These are phyloP conservation scores for Colletotrichum higginsianum DNA, from an alignment of 2,329 filamentous ascomycete species.

Conservation along the genomic window DNA sequence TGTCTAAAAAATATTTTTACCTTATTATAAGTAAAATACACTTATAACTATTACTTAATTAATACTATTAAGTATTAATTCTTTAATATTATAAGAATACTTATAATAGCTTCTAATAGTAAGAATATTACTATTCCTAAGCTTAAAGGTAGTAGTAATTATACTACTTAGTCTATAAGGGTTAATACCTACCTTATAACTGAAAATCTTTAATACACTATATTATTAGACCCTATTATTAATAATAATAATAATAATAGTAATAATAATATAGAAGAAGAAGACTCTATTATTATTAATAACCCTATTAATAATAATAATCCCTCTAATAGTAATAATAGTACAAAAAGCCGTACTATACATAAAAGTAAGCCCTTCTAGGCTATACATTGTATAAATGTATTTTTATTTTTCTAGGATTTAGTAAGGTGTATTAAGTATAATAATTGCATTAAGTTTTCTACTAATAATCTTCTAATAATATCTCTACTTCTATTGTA, in stretches of 20 bases:
- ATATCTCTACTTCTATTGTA: too few species aligned
- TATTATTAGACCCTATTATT: too few species aligned
- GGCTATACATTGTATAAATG: too few species aligned
- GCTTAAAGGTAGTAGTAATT: conserved; percentile 7
- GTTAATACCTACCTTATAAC: too few species aligned
- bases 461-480: too few species aligned
- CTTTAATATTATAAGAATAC: background rate
- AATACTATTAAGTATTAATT: background rate
- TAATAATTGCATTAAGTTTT: too few species aligned
- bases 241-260: background rate
- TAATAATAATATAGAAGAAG: background rate
- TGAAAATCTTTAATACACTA: too few species aligned
- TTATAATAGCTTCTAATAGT: conserved; percentile 1
- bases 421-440: too few species aligned
- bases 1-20: too few species aligned
- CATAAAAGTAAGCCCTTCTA: background rate
- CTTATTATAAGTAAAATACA: too few species aligned
- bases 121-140: background rate
- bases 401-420: too few species aligned
- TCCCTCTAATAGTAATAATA: background rate
- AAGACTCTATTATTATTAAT: too few species aligned
- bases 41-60: background rate
- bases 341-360: background rate
- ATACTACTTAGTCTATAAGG: background rate
- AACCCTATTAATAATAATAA: background rate